These are phyloP conservation scores for Panicum virgatum DNA, from an alignment of 202 grass and related monocot species.

Conservation along the genomic window DNA sequence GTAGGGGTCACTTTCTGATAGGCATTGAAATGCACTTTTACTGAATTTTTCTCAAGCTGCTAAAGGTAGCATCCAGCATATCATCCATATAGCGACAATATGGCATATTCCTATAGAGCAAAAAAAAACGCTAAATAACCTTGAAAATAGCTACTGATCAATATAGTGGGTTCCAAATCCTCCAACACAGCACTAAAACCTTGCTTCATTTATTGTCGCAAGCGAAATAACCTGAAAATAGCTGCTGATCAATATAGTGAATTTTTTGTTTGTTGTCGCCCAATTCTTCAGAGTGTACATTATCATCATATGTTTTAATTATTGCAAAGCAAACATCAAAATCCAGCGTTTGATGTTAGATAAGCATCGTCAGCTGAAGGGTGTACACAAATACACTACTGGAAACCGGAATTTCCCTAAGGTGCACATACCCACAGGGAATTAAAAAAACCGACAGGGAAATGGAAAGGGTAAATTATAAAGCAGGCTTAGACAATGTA, in stretches of 20 bases:
- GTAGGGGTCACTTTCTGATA: neutral
- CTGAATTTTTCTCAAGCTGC: neutral
- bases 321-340: neutral
- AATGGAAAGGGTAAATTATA: neutral
- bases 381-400: no score
- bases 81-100: neutral
- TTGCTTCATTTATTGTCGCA: neutral
- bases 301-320: neutral
- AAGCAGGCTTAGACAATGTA: neutral
- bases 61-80: neutral
- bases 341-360: neutral
- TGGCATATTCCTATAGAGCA: neutral
- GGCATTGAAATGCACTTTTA: neutral
- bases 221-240: neutral
- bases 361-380: neutral
- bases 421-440: no score
- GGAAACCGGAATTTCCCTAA: no score
- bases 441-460: no score
- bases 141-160: neutral
- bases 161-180: constrained; percentile 18
- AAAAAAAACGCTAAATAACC: neutral
- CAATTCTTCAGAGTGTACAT: neutral
- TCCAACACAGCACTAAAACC: neutral
- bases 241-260: neutral
- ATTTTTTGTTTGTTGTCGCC: neutral